phyloP scores from a whole-genome alignment of 148 eudicot genomes.

The Camellia granthamiana region DNA sequence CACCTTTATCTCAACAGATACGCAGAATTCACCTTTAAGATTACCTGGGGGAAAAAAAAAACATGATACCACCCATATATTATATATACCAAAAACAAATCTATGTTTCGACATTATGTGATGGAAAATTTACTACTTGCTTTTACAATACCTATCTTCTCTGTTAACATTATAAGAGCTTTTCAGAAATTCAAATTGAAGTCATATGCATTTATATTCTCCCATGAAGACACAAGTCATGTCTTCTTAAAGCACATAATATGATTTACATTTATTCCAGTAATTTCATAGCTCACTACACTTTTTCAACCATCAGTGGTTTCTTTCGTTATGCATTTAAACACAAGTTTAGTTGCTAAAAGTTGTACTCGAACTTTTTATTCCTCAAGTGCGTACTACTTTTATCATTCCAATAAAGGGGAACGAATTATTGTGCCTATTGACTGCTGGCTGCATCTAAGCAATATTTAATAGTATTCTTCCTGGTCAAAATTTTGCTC shows the following conservation, averaged over 20 bases:
- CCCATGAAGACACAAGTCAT: neutral
- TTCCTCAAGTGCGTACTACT: neutral
- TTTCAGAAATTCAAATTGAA: neutral
- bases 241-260: neutral
- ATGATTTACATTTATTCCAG: neutral
- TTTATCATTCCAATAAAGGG: neutral
- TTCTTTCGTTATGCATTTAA: neutral
- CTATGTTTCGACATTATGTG: too few relatives aligned
- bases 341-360: neutral
- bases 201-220: neutral
- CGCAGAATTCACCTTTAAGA: constrained; percentile 38
- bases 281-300: too few relatives aligned
- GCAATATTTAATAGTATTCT: neutral
- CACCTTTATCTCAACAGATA: constrained; percentile 72
- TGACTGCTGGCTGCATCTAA: neutral
- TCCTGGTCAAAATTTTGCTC: neutral
- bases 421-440: neutral
- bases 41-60: constrained; percentile 33
- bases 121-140: neutral
- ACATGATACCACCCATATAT: neutral
- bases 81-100: neutral
- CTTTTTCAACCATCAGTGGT: neutral
- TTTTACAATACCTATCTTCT: too few relatives aligned
- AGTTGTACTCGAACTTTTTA: neutral
- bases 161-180: neutral